Percentiles rank a stretch among this genome's conserved stretches.
These are phyloP conservation scores for Lolium perenne DNA, from an alignment of 176 grass and related monocot genomes.

Conservation along the genomic window DNA sequence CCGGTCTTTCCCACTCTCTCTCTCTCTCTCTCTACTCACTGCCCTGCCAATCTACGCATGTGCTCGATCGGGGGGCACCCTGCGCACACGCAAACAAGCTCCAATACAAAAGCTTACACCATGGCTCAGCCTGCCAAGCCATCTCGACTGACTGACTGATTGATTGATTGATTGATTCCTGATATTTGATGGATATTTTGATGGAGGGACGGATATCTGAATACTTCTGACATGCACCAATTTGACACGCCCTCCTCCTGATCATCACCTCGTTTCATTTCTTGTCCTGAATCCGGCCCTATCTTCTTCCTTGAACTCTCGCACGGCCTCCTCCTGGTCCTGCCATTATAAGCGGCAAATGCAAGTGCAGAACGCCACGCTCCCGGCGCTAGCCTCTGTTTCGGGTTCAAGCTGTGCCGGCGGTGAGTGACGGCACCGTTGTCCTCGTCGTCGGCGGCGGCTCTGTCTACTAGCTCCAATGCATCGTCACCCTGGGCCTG, in stretches of 20 bases:
- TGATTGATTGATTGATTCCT: slow-evolving; percentile 35
- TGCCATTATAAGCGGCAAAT: slow-evolving; percentile 21
- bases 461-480: slow-evolving; percentile 1
- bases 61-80: slow-evolving; percentile 29
- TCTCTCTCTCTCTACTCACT: not conserved
- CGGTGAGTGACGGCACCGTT: not conserved
- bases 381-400: not conserved
- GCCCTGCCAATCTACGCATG: not conserved
- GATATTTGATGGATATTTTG: slow-evolving; percentile 13
- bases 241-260: slow-evolving; percentile 1
- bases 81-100: slow-evolving; percentile 41
- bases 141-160: not conserved
- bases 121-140: not conserved
- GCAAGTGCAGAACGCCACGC: not conserved
- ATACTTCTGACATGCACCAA: slow-evolving; percentile 31
- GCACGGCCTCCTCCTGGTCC: not conserved
- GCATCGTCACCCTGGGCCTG: slow-evolving; percentile 31
- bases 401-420: not conserved
- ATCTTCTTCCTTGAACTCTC: not conserved
- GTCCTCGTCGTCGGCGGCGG: not conserved
- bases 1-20: no score
- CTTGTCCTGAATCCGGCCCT: not conserved
- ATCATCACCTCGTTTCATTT: slow-evolving; percentile 7
- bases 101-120: slow-evolving; percentile 36
- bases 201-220: slow-evolving; percentile 12